Base-by-base conservation (phyloP, 1,284 basidiomycete species). In the Bondarzewia mesenterica region DNA sequence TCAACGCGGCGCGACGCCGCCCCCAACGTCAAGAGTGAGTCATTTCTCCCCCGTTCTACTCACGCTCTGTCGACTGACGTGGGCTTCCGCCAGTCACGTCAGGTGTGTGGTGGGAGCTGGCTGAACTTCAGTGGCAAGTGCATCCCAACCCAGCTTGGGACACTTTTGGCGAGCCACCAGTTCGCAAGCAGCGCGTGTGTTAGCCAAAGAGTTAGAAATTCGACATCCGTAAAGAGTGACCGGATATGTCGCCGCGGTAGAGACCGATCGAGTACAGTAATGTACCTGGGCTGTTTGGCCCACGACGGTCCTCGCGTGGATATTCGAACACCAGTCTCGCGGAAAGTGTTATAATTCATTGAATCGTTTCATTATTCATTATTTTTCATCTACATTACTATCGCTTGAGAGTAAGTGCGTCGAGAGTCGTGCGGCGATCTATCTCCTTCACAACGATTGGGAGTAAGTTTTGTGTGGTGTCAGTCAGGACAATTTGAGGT, bases 1-100 rank as follows among this genome's bases (percentile, higher is more conserved):
- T 55, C 45, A 54, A 40, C 16, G 49, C 38, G 35, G 23, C 41
- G 29, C 50, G 39, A 35, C 55, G 55, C 46, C 56, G 63, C 85
- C 48, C 76, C 80, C 68, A 89, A 89, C 61, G 72, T 89, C 70
- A 90, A 90, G 73, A 70, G 87, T 90, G 61, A 66, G 83, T 78
- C 22, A 51, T 52, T 59, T 46, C 54, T 52, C 42, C 54, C 38
- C 22, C 22, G 23, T 26, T 35, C 20, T 54, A 42, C 35, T 27
- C n/a, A 7, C 26, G n/a, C 18, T 46, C 7, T 25, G 29, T 23
- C 22, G 39, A 21, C 51, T 48, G 23, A 46, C 50, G 25, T 20
- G 8, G 14, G 49, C 26, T 25, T n/a, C 38, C n/a, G 10, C 39
- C 50, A 89, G 87, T 82, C 57, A 78, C 89, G 73, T 72, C 72